These are phyloP conservation scores for Tremella yokohamensis DNA, from an alignment of 768 basidiomycete species.

Conservation along the genomic window DNA sequence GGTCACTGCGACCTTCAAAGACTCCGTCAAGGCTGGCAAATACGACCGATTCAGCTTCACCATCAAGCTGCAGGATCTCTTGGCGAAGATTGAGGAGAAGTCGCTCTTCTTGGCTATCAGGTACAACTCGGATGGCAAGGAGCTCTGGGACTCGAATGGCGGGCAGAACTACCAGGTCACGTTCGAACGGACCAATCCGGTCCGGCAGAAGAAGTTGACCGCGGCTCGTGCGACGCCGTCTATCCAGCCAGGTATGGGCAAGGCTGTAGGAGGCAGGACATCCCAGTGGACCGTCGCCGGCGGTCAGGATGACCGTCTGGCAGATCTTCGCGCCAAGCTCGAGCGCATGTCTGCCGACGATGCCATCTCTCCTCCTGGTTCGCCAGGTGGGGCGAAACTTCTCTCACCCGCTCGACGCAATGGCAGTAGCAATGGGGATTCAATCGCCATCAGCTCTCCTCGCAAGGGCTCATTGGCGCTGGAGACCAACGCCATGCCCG, in stretches of 20 bases:
- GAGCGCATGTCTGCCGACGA: constrained; percentile 60
- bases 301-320: constrained; percentile 56
- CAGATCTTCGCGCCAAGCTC: constrained; percentile 64
- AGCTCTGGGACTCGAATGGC: constrained; percentile 89
- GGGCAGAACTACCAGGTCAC: constrained; percentile 73
- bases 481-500: constrained; percentile 12
- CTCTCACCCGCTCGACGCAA: background rate
- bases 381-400: constrained; percentile 16
- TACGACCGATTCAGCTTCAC: constrained; percentile 46
- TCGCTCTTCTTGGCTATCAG: constrained; percentile 73
- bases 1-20: constrained; percentile 70
- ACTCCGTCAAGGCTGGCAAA: constrained; percentile 49
- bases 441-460: constrained; percentile 19
- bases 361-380: constrained; percentile 18
- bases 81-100: constrained; percentile 74
- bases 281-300: constrained; percentile 52
- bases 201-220: background rate
- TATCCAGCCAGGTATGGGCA: constrained; percentile 44
- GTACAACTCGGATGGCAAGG: constrained; percentile 61
- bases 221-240: constrained; percentile 6
- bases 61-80: constrained; percentile 66
- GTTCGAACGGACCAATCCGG: constrained; percentile 55
- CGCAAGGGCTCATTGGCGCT: constrained; percentile 10
- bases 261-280: constrained; percentile 39
- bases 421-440: too few species aligned